A percentile compares a stretch with the other conserved stretches of the same genome.
phyloP scores from a whole-genome alignment of 257 asterid genomes.

The Gardenia jasminoides region DNA sequence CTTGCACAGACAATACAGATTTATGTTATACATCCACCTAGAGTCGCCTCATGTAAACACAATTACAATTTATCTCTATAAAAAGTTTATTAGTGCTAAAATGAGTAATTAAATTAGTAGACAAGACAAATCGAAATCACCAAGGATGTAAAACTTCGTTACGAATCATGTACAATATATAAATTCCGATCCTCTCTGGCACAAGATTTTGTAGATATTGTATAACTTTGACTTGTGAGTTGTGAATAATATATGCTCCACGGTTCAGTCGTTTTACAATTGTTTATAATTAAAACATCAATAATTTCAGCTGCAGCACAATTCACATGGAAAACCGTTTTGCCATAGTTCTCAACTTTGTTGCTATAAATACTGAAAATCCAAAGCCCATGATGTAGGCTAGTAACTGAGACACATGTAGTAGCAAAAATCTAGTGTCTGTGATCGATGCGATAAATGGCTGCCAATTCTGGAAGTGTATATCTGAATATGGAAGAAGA shows the following conservation, averaged over 20 bases:
- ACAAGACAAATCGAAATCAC: too few species aligned
- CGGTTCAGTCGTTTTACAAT: not conserved
- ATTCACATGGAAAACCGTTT: not conserved
- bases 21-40: too few species aligned
- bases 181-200: not conserved
- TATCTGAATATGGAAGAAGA: conserved; percentile 43
- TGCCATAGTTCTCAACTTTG: not conserved
- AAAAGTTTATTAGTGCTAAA: too few species aligned
- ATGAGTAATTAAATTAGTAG: too few species aligned
- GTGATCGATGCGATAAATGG: conserved; percentile 33
- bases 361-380: conserved; percentile 8
- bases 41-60: too few species aligned
- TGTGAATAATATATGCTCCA: not conserved
- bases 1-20: too few species aligned
- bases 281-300: not conserved
- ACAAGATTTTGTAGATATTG: too few species aligned
- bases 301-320: not conserved
- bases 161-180: not conserved
- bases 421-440: not conserved
- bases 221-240: not conserved
- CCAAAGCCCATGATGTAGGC: not conserved
- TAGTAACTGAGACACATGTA: not conserved
- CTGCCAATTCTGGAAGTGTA: conserved; percentile 23
- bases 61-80: too few species aligned
- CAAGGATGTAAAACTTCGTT: too few species aligned